Evolutionary conservation across 2,329 filamentous ascomycete species (phyloP).

Genomic region (Colletotrichum tamarilloi): DNA sequence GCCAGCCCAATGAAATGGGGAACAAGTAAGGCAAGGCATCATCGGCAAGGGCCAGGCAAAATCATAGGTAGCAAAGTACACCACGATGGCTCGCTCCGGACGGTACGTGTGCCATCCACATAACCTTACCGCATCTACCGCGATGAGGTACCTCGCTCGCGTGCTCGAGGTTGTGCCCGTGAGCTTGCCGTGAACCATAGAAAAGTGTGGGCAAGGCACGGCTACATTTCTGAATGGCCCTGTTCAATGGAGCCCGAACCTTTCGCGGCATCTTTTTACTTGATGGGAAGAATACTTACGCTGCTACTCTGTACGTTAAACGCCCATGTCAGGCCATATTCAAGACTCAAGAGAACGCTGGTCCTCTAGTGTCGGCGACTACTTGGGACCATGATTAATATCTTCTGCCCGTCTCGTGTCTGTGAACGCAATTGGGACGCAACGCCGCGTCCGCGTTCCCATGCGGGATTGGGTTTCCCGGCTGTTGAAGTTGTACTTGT

Average conservation of each 20-base stretch:
- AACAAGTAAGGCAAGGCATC: not conserved
- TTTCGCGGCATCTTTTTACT: not conserved
- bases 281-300: not conserved
- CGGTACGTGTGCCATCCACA: not conserved
- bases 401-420: not conserved
- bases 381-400: not conserved
- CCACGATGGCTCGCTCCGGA: not conserved
- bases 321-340: not conserved
- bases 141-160: not conserved
- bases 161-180: not conserved
- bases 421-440: not conserved
- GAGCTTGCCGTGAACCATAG: not conserved
- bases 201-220: not conserved
- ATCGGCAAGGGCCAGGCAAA: no score
- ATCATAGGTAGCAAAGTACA: no score
- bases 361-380: not conserved
- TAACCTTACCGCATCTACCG: not conserved
- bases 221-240: not conserved
- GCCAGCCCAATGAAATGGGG: not conserved
- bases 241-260: not conserved
- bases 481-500: not conserved
- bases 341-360: not conserved
- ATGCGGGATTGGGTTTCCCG: not conserved
- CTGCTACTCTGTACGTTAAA: not conserved
- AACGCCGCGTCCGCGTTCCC: constrained; percentile 14